These are phyloP conservation scores for Melaleuca alternifolia DNA, from an alignment of 345 rosid species.

Conservation along the genomic window DNA sequence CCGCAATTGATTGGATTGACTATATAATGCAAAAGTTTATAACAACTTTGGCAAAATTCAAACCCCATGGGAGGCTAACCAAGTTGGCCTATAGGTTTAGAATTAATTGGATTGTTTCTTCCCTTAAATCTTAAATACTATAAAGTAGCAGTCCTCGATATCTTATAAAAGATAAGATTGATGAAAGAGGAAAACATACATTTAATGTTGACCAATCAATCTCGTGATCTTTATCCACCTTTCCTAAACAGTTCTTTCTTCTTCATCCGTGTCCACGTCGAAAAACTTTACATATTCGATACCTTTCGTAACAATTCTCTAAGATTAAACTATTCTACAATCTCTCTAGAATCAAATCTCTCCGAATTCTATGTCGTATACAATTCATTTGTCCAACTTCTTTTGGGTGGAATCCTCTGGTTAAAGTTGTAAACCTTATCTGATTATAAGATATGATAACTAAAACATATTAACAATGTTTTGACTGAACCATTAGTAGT, in stretches of 20 bases:
- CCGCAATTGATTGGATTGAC: rapidly evolving
- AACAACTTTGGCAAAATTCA: background rate
- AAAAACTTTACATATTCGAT: background rate
- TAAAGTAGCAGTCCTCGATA: background rate
- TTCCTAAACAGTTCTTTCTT: background rate
- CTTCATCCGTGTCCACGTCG: background rate
- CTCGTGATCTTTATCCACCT: background rate
- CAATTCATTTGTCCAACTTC: too few relatives aligned
- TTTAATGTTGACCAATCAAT: background rate
- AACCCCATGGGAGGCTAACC: too few relatives aligned
- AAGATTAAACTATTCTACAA: background rate
- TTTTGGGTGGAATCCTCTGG: too few relatives aligned
- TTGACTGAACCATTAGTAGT: too few relatives aligned
- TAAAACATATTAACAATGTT: too few relatives aligned
- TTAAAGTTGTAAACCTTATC: too few relatives aligned
- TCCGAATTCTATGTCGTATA: too few relatives aligned
- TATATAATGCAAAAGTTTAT: background rate
- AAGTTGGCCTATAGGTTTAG: too few relatives aligned
- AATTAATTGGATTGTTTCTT: too few relatives aligned
- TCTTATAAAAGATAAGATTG: background rate
- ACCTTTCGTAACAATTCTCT: background rate
- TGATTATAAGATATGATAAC: too few relatives aligned
- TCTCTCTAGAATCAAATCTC: background rate
- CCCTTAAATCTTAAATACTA: too few relatives aligned
- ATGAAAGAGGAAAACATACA: background rate